Base-by-base conservation (phyloP, 768 basidiomycete species). In the Melanogaster broomeanus region DNA sequence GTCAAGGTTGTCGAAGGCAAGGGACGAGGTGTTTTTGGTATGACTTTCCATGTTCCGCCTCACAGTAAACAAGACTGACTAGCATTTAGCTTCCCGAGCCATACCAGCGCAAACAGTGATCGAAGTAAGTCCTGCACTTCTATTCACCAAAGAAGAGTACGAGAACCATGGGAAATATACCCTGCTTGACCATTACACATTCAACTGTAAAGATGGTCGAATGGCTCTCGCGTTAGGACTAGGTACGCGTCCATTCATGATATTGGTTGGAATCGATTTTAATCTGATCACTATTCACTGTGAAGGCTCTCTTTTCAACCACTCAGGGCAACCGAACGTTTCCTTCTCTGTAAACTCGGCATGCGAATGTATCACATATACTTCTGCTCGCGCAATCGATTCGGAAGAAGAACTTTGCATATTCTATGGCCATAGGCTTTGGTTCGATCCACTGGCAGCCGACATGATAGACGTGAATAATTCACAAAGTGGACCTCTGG, bases 71-170 rank as follows among this genome's bases (percentile, higher is more conserved):
- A 31, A 9, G 41, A 30, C 51, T 83, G 82, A 60, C 31, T 4
- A 31, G 19, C 15, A 30, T 11, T n/a, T 56, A 69, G 63, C 68
- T 24, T 46, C 59, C 1, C 55, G 45, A 6, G 21, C 37, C n/a
- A 69, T 67, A 28, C 75, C 84, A 18, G 69, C 77, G 11, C 75
- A 80, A 12, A 86, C 87, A 0, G 58, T 88, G n/a, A 65, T 98
- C 53, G 95, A 97, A 67, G 80, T 85, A 58, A 88, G 88, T 55
- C 94, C 95, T 2, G 90, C 92, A 18, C 72, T 96, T n/a, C 72
- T 96, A 11, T 82, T 95, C 61, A 66, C 73, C 5, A 76, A 78
- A 49, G 75, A 81, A 22, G 91, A 94, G 70, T 94, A 93, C 59
- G 74, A 80, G 40, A 62, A 66, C 5, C 79, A 90, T 68, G 82